Evolutionary conservation across 192 early-diverging fungal species (phyloP), one percentile per base, ranked within the genome.

Genomic region (Coemansia sp.): DNA sequence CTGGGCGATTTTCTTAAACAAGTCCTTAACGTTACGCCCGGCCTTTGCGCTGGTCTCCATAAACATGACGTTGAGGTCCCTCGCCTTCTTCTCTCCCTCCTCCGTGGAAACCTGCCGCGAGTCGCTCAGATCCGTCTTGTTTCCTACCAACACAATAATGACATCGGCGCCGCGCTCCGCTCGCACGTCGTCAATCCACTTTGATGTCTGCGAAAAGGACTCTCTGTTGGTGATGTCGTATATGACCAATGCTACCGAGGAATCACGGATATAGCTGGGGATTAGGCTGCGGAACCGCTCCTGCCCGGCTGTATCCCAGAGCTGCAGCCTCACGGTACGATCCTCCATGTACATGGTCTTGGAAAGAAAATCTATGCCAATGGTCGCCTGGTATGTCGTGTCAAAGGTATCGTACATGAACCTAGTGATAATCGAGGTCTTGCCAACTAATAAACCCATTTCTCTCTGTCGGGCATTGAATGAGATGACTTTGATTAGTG

Each of bases 381-480:
- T 99, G 18, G 97, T 99, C 14, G 97, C 68, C 45, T 89, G 92
- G 77, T 99, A 98, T 28, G 93, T 93, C 56, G 93, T 94, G 82
- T 99, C 95, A 67, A 99, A 99, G n/a, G 93, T 98, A 60, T 99
- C 97, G 69, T 99, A 98, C 95, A 99, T 99, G 77, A 99, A 99
- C 23, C 97, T 85, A 14, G 95, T 99, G 55, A 99, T 98, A 37
- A 99, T 83, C 9, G 95, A 98, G 2, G 97, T 99, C 67, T 99
- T 98, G 26, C 95, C 95, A 19, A 97, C 94, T 94, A 72, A n/a
- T n/a, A n/a, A n/a, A n/a, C n/a, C n/a, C n/a, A n/a, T n/a, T n/a
- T n/a, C n/a, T n/a, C n/a, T n/a, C n/a, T n/a, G n/a, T n/a, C n/a
- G n/a, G n/a, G n/a, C n/a, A n/a, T n/a, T n/a, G n/a, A n/a, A n/a